Conservation (phyloP, 2,329 filamentous ascomycete species). For the Aspergillus brasiliensis region DNA sequence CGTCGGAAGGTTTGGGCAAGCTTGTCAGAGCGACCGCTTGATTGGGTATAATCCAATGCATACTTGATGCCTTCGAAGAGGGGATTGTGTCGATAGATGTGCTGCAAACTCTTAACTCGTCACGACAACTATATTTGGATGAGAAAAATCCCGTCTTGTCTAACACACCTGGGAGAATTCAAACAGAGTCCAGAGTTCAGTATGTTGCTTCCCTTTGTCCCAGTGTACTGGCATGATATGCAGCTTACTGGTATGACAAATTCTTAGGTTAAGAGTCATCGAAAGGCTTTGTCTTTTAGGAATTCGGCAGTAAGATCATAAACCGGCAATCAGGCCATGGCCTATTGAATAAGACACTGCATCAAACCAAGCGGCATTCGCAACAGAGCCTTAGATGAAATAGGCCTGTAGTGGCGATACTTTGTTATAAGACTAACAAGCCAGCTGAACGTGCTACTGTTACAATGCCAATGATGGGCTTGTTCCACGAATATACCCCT, state of each 20-base stretch:
- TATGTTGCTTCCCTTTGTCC: neutral
- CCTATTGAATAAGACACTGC: neutral
- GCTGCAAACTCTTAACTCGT: neutral
- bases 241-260: neutral
- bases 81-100: neutral
- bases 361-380: neutral
- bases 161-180: neutral
- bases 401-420: neutral
- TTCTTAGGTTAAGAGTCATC: neutral
- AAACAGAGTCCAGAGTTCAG: neutral
- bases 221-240: conserved; percentile 6
- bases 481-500: neutral
- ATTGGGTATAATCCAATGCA: neutral
- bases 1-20: neutral
- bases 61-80: neutral
- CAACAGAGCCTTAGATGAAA: neutral
- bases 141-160: neutral
- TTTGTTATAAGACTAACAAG: neutral
- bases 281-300: neutral
- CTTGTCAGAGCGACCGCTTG: neutral
- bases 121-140: neutral
- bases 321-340: neutral
- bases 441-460: conserved; percentile 4
- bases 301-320: neutral
- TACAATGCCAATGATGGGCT: conserved; percentile 1